Conservation (phyloP, 129 eudicot genomes). For the Rutidosis leptorrhynchoides region DNA sequence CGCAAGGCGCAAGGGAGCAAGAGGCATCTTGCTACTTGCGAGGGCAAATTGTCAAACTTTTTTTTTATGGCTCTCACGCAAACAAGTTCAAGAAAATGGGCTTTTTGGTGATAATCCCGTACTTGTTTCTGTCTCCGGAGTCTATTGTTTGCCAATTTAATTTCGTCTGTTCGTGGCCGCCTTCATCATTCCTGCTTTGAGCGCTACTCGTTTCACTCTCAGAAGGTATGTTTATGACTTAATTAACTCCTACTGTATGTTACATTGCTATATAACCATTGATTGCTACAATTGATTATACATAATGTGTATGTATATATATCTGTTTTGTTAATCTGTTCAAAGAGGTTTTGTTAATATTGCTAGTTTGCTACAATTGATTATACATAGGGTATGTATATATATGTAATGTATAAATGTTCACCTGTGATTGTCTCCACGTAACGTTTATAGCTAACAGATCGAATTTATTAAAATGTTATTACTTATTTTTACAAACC, state of each 20-base stretch:
- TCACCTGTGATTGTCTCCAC: not conserved
- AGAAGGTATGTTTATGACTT: not conserved
- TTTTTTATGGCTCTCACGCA: too few relatives aligned
- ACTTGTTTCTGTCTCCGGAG: too few relatives aligned
- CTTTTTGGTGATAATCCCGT: too few relatives aligned
- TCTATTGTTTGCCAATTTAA: too few relatives aligned
- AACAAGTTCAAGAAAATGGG: too few relatives aligned
- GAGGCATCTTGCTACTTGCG: too few relatives aligned
- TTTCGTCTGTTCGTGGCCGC: not conserved
- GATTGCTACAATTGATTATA: not conserved
- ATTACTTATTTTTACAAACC: constrained; percentile 2
- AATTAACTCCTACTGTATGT: not conserved
- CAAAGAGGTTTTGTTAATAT: not conserved
- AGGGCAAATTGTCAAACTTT: too few relatives aligned
- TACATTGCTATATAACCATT: not conserved
- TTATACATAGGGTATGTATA: too few relatives aligned
- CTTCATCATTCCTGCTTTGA: not conserved
- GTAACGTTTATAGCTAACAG: not conserved
- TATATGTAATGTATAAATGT: too few relatives aligned
- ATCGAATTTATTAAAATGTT: not conserved
- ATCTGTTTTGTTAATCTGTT: not conserved
- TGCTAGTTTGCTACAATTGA: too few relatives aligned
- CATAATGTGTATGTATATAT: too few relatives aligned
- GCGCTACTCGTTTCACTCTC: not conserved
- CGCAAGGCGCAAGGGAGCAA: too few relatives aligned